A percentile compares a stretch with the other conserved stretches of the same genome.
Conservation (phyloP, 106 monocot species). For the Phalaenopsis aphrodite region DNA sequence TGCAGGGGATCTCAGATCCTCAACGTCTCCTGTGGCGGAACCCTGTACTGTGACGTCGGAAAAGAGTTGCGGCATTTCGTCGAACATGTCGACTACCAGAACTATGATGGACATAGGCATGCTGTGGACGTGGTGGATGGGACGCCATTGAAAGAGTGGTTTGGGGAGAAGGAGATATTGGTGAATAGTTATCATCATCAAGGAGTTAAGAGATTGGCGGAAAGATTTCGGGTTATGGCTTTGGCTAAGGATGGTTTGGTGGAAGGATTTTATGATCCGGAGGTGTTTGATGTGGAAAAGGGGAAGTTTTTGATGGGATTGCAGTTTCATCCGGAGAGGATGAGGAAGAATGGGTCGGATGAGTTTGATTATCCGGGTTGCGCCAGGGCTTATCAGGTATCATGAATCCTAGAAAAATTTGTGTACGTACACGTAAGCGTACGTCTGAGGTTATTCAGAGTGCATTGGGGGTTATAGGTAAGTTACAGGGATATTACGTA, state of each 20-base stretch:
- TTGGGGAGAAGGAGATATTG: constrained; percentile 28
- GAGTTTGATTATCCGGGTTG: constrained; percentile 94
- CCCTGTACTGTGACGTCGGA: constrained; percentile 68
- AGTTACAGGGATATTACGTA: too few species aligned
- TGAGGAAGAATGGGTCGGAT: constrained; percentile 40
- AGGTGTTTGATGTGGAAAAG: constrained; percentile 56
- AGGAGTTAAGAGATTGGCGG: constrained; percentile 73
- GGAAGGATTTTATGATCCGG: constrained; percentile 87
- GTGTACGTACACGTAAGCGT: too few species aligned
- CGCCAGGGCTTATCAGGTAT: constrained; percentile 75
- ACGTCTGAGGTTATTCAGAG: too few species aligned
- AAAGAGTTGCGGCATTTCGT: constrained; percentile 34
- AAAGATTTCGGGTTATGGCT: constrained; percentile 77
- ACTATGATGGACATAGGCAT: constrained; percentile 85
- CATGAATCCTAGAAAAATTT: too few species aligned
- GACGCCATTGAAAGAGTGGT: background rate
- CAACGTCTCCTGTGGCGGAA: constrained; percentile 84
- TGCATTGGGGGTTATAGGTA: too few species aligned
- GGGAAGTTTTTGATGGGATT: constrained; percentile 89
- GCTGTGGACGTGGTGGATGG: constrained; percentile 31
- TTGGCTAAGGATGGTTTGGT: constrained; percentile 56
- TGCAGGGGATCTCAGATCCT: constrained; percentile 92
- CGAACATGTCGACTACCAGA: constrained; percentile 61
- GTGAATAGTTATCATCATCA: constrained; percentile 99
- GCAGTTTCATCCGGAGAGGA: constrained; percentile 95